Base-by-base conservation (phyloP, 1,284 basidiomycete species). In the Coriolopsis trogii region DNA sequence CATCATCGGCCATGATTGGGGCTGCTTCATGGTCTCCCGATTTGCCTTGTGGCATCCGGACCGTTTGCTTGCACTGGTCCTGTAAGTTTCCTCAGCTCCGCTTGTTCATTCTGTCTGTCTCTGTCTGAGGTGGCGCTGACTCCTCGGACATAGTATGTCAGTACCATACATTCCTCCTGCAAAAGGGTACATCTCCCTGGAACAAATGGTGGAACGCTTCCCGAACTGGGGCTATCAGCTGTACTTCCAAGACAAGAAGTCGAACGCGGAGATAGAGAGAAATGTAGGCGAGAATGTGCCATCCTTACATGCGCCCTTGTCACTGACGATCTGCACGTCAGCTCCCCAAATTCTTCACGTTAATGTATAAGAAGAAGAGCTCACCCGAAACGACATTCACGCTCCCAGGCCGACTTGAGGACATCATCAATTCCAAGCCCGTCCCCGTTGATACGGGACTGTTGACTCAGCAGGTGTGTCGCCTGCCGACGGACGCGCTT, bases 1-100 rank as follows among this genome's bases (percentile, higher is more conserved):
- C 12, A 67, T 89, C 41, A 72, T 88, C 55, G 87, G 85, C 2
- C 88, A 89, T 57, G 87, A 90, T 60, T 89, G 87, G 87, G 88
- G 87, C 2, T 71, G 84, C 7, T 79, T 72, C 55, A 77, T 72
- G 6, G 84, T 74, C 3, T 74, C 75, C 29, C 75, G 85, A 20
- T 85, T 90, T 58, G 81, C 84, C 12, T 70, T 88, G 23, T 88
- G 84, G 84, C 67, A 86, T 63, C 85, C 87, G 0, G 67, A 80
- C 15, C 75, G 85, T 28, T 56, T 87, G 34, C 59, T 75, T 4
- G 81, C 80, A 0, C 70, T 90, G 16, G 73, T 78, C 0, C 69
- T 83, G 88, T 87, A 68, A 55, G 80, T 68, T 9, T 18, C 43
- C 21, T 23, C 30, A 39, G 15, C 34, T 29, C 33, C 18, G 44